These are phyloP conservation scores for Chaetomiaceae sp. DNA, from an alignment of 2,329 filamentous ascomycete species.

Conservation along the genomic window DNA sequence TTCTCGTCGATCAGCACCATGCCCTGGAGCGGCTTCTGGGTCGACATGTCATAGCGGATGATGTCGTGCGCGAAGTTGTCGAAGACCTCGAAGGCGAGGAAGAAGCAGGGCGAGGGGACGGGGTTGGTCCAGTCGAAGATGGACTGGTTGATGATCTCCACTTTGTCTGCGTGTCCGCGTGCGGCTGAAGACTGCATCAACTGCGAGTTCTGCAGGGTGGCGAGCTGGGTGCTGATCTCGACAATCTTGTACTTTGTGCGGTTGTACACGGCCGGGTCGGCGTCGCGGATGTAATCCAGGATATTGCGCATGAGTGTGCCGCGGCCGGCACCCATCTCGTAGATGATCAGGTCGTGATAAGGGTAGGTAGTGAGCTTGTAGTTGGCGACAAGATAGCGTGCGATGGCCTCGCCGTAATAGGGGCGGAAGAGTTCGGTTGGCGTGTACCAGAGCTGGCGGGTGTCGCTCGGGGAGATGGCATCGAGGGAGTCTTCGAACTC, in stretches of 20 bases:
- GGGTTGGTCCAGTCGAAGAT: conserved; percentile 90
- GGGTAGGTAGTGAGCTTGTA: conserved; percentile 92
- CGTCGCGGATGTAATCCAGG: conserved; percentile 86
- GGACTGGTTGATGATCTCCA: conserved; percentile 90
- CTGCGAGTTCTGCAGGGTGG: conserved; percentile 67
- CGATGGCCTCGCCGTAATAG: conserved; percentile 94
- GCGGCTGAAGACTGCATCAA: conserved; percentile 51
- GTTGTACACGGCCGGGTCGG: conserved; percentile 86
- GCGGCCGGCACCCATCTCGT: conserved; percentile 97
- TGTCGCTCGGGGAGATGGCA: conserved; percentile 59
- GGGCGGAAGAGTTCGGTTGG: conserved; percentile 95
- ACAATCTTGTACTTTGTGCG: conserved; percentile 93
- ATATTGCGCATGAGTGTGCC: conserved; percentile 98
- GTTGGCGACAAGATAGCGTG: conserved; percentile 91
- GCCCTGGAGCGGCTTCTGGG: conserved; percentile 79
- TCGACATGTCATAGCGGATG: conserved; percentile 80
- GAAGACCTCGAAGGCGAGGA: conserved; percentile 95
- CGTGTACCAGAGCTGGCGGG: conserved; percentile 94
- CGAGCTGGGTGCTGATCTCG: conserved; percentile 82
- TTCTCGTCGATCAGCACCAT: conserved; percentile 76
- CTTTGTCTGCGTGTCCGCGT: conserved; percentile 72
- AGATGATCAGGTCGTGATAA: conserved; percentile 94
- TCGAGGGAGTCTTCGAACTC: conserved; percentile 89
- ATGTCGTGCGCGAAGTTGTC: conserved; percentile 97
- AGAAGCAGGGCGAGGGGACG: conserved; percentile 92